Conservation (phyloP, 2,329 filamentous ascomycete genomes). For the Beauveria bassiana region DNA sequence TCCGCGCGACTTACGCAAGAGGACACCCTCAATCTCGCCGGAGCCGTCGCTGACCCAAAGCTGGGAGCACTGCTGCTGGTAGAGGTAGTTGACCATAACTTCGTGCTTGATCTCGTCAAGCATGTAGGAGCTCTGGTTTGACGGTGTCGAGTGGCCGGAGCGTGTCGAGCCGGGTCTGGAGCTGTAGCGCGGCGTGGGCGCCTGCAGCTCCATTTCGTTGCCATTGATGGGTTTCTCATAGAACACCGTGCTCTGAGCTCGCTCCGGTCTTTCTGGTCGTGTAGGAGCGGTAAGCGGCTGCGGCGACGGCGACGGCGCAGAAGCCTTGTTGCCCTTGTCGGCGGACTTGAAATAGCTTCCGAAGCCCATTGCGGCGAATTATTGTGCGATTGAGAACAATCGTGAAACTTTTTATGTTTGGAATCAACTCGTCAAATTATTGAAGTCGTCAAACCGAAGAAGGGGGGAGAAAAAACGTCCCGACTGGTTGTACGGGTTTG, state of each 20-base stretch:
- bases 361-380: slow-evolving; percentile 44
- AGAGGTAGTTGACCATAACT: slow-evolving; percentile 77
- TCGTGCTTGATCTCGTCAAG: slow-evolving; percentile 71
- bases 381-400: neutral
- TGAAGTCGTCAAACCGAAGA: slow-evolving; percentile 4
- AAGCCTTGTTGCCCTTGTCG: slow-evolving; percentile 17
- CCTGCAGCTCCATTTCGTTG: slow-evolving; percentile 41
- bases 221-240: slow-evolving; percentile 32
- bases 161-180: slow-evolving; percentile 44
- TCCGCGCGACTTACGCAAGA: slow-evolving; percentile 59
- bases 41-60: slow-evolving; percentile 66
- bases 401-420: neutral
- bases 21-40: slow-evolving; percentile 62
- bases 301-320: slow-evolving; percentile 7
- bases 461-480: neutral
- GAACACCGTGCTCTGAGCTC: slow-evolving; percentile 19
- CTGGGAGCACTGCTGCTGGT: slow-evolving; percentile 68
- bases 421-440: neutral
- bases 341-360: slow-evolving; percentile 53
- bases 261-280: slow-evolving; percentile 15
- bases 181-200: slow-evolving; percentile 38
- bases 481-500: neutral
- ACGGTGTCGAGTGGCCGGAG: slow-evolving; percentile 36
- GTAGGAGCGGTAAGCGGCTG: slow-evolving; percentile 14
- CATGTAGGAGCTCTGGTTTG: slow-evolving; percentile 43